phyloP scores from a whole-genome alignment of 2,329 filamentous ascomycete genomes.

The Colletotrichum abscissum region DNA sequence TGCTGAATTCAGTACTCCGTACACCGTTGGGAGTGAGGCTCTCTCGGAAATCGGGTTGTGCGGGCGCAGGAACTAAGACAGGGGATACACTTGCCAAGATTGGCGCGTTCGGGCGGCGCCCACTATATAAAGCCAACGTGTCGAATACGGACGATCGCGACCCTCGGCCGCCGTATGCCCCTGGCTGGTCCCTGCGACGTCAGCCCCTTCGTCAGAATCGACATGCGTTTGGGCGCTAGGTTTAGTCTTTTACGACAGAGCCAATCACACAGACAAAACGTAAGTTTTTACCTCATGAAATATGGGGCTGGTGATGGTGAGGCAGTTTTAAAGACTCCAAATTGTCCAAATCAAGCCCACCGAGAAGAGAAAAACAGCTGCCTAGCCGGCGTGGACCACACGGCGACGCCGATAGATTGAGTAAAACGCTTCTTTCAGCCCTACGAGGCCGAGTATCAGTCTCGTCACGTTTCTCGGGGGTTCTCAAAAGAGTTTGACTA shows the following conservation, averaged over 20 bases:
- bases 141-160: not conserved
- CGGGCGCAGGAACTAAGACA: constrained; percentile 9
- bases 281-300: not conserved
- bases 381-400: not conserved
- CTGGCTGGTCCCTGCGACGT: constrained; percentile 1
- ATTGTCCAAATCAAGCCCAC: not conserved
- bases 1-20: not conserved
- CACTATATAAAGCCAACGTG: constrained; percentile 20
- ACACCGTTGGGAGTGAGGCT: not conserved
- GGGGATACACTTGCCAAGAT: constrained; percentile 15
- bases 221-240: not conserved
- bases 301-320: not conserved
- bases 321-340: not conserved
- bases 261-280: not conserved
- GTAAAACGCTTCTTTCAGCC: constrained; percentile 12
- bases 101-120: constrained; percentile 5
- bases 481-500: not conserved
- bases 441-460: not conserved
- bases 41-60: constrained; percentile 9
- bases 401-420: not conserved
- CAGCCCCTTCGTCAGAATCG: not conserved
- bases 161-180: constrained; percentile 8
- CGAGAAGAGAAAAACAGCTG: not conserved
- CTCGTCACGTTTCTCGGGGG: not conserved
- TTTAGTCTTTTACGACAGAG: constrained; percentile 12